Conservation (phyloP, 2,329 filamentous ascomycete species). For the Clarireedia hainanense region DNA sequence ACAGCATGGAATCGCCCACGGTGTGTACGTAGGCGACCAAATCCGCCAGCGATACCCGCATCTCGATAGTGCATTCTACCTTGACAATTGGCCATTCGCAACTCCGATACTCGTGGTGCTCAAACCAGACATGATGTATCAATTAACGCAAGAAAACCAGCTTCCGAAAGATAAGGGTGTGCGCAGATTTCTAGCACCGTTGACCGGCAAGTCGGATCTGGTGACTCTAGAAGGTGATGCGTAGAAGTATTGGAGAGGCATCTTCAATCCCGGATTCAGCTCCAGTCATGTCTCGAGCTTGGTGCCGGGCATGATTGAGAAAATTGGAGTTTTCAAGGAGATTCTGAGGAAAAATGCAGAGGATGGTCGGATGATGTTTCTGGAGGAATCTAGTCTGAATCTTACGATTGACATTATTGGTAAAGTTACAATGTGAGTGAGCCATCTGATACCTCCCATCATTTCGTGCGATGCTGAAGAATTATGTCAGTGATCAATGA, state of each 20-base stretch:
- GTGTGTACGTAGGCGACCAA: not conserved
- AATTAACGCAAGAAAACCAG: slow-evolving; percentile 1
- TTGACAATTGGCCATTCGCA: slow-evolving; percentile 8
- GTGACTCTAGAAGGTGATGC: slow-evolving; percentile 3
- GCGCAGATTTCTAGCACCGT: not conserved
- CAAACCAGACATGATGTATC: slow-evolving; percentile 10
- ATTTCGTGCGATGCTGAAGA: not conserved
- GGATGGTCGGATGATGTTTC: not conserved
- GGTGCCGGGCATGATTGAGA: slow-evolving; percentile 11
- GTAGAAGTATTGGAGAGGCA: slow-evolving; percentile 11
- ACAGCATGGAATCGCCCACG: not conserved
- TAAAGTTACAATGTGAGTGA: not conserved
- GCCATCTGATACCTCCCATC: too few species aligned
- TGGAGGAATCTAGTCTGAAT: not conserved
- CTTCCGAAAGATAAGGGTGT: slow-evolving; percentile 7
- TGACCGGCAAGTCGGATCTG: slow-evolving; percentile 1
- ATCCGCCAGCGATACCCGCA: not conserved
- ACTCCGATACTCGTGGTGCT: slow-evolving; percentile 7
- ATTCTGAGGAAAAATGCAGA: not conserved
- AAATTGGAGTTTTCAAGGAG: slow-evolving; percentile 5
- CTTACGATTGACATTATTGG: not conserved
- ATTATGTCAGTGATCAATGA: not conserved
- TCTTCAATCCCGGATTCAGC: slow-evolving; percentile 15
- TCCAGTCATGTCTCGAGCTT: slow-evolving; percentile 6
- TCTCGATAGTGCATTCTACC: slow-evolving; percentile 5